A percentile compares a stretch with the other conserved stretches of the same genome.
phyloP scores from a whole-genome alignment of 1,284 basidiomycete species.

The Rhodotorula sp. region DNA sequence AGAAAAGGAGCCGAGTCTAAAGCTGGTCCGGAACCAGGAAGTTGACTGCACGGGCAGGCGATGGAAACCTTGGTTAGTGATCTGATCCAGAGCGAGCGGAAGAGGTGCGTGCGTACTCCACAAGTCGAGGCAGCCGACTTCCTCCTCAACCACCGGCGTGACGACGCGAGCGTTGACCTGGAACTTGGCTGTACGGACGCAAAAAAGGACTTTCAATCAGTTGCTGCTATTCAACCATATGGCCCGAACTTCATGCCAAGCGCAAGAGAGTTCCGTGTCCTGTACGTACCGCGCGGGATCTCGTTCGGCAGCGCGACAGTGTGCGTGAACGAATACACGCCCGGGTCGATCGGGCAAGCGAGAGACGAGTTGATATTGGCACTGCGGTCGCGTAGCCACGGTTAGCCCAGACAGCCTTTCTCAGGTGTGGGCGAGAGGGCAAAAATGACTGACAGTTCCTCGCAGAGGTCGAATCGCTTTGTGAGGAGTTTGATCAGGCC shows the following conservation, averaged over 20 bases:
- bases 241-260: too few relatives aligned
- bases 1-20: constrained; percentile 1
- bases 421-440: too few relatives aligned
- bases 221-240: constrained; percentile 4
- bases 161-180: constrained; percentile 68
- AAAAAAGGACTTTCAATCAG: background rate
- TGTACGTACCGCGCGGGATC: constrained; percentile 74
- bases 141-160: constrained; percentile 60
- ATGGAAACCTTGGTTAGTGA: background rate
- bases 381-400: constrained; percentile 52
- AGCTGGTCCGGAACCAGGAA: constrained; percentile 49
- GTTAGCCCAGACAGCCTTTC: too few relatives aligned
- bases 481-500: constrained; percentile 79
- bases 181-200: constrained; percentile 71
- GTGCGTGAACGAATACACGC: constrained; percentile 68
- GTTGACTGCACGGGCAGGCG: constrained; percentile 54
- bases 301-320: constrained; percentile 81
- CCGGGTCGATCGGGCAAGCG: constrained; percentile 73
- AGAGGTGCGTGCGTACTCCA: constrained; percentile 26
- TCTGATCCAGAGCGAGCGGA: too few relatives aligned
- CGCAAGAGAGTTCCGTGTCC: background rate
- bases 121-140: constrained; percentile 78
- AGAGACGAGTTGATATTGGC: constrained; percentile 67
- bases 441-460: constrained; percentile 93
- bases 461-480: constrained; percentile 81